A percentile compares a stretch with the other conserved stretches of the same genome.
These are phyloP conservation scores for Samsoniella hepiali DNA, from an alignment of 2,329 filamentous ascomycete genomes.

Conservation along the genomic window DNA sequence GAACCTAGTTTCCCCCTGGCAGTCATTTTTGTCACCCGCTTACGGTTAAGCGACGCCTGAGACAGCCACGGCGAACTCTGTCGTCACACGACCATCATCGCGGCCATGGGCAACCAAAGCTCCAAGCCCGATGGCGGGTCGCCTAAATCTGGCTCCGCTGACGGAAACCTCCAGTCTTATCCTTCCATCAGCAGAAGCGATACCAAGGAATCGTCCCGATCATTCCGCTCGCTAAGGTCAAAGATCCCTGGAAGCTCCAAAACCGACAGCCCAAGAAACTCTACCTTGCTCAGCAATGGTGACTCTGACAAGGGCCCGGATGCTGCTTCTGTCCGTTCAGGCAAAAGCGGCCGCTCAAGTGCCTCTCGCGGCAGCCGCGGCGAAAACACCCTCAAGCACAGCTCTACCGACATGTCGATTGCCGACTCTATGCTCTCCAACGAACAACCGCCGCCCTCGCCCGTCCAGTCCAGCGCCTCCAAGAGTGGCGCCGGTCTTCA, in stretches of 20 bases:
- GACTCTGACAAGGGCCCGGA: conserved; percentile 67
- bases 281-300: conserved; percentile 61
- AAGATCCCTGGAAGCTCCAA: conserved; percentile 78
- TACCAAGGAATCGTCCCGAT: conserved; percentile 87
- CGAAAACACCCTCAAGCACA: conserved; percentile 38
- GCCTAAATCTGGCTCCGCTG: conserved; percentile 44
- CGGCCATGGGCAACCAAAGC: conserved; percentile 70
- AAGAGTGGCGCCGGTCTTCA: conserved; percentile 62
- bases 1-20: conserved; percentile 11
- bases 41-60: conserved; percentile 30
- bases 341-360: conserved; percentile 55
- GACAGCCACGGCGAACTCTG: conserved; percentile 25
- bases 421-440: conserved; percentile 47
- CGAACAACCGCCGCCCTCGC: conserved; percentile 72
- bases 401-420: conserved; percentile 40
- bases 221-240: conserved; percentile 78
- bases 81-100: conserved; percentile 9
- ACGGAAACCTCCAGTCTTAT: conserved; percentile 67
- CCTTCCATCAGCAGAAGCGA: conserved; percentile 90
- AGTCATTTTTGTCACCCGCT: conserved; percentile 19
- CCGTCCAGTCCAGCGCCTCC: conserved; percentile 73
- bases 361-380: conserved; percentile 47
- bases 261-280: conserved; percentile 78
- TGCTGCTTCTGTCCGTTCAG: conserved; percentile 70
- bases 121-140: conserved; percentile 57